phyloP scores from a whole-genome alignment of 2,329 filamentous ascomycete species.

The Dichotomopilus funicola region DNA sequence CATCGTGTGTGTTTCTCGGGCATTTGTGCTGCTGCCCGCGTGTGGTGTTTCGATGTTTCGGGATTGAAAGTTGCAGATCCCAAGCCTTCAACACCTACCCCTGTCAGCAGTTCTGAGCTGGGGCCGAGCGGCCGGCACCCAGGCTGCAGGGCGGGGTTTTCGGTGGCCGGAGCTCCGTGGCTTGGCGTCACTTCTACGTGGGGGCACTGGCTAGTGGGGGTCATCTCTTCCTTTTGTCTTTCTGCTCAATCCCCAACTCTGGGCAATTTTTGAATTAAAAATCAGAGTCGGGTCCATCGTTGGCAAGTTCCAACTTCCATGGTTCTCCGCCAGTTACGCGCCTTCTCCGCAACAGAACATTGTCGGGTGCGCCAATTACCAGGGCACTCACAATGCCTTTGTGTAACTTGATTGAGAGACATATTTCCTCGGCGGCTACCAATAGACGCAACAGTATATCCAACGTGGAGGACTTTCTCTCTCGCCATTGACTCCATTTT shows the following conservation, averaged over 20 bases:
- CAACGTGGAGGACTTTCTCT: too few species aligned
- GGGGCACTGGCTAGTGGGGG: neutral
- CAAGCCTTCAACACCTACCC: neutral
- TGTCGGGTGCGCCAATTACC: too few species aligned
- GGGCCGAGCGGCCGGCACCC: neutral
- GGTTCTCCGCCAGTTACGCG: too few species aligned
- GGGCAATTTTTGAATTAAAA: too few species aligned
- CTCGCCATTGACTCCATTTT: too few species aligned
- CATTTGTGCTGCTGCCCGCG: neutral
- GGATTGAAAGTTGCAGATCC: constrained; percentile 1
- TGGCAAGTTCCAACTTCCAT: too few species aligned
- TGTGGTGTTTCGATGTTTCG: neutral
- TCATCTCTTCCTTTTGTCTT: neutral
- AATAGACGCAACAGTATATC: too few species aligned
- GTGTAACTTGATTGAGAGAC: too few species aligned
- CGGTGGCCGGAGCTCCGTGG: neutral
- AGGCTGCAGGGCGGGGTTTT: neutral
- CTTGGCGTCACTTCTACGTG: neutral
- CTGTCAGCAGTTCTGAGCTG: neutral
- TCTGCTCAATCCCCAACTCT: neutral
- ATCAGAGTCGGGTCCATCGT: too few species aligned
- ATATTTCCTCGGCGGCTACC: too few species aligned
- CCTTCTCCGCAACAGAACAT: too few species aligned
- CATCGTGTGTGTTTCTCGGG: constrained; percentile 8
- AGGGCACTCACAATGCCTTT: too few species aligned